Evolutionary conservation across 1,284 basidiomycete species (phyloP).

Genomic region (Sphagnurus paluster): DNA sequence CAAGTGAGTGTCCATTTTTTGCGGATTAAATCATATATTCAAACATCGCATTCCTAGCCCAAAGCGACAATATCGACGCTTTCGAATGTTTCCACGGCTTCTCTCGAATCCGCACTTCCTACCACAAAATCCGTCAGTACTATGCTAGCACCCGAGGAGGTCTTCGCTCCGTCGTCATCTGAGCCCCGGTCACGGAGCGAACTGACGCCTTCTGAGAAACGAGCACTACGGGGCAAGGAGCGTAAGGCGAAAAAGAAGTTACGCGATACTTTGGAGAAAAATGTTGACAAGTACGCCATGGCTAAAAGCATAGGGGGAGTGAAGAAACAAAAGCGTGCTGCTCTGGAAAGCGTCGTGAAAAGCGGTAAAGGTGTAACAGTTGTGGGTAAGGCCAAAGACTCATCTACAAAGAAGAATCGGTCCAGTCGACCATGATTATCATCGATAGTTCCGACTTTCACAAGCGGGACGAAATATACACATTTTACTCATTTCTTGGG

Average conservation of each 20-base stretch:
- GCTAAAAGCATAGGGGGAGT: slow-evolving; percentile 46
- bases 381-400: slow-evolving; percentile 69
- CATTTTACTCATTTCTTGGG: no score
- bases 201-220: slow-evolving; percentile 86
- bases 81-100: slow-evolving; percentile 82
- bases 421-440: slow-evolving; percentile 7
- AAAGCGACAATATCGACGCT: slow-evolving; percentile 89
- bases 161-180: slow-evolving; percentile 64
- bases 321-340: slow-evolving; percentile 82
- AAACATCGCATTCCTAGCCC: slow-evolving; percentile 54
- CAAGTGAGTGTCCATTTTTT: slow-evolving; percentile 51
- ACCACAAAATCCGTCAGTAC: slow-evolving; percentile 74
- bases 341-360: slow-evolving; percentile 79
- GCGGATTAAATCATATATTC: slow-evolving; percentile 12
- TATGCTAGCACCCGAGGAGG: slow-evolving; percentile 93
- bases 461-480: no score
- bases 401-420: slow-evolving; percentile 26
- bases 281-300: slow-evolving; percentile 65
- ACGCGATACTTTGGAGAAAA: slow-evolving; percentile 68
- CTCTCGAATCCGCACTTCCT: slow-evolving; percentile 90
- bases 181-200: slow-evolving; percentile 72
- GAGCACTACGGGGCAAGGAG: slow-evolving; percentile 66
- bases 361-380: slow-evolving; percentile 85
- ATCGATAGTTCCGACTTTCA: background rate
- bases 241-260: slow-evolving; percentile 77